Evolutionary conservation across 371 early-diverging fungal genomes (phyloP), one percentile per base, ranked within the genome.

Genomic region (Funneliformis caledonium): DNA sequence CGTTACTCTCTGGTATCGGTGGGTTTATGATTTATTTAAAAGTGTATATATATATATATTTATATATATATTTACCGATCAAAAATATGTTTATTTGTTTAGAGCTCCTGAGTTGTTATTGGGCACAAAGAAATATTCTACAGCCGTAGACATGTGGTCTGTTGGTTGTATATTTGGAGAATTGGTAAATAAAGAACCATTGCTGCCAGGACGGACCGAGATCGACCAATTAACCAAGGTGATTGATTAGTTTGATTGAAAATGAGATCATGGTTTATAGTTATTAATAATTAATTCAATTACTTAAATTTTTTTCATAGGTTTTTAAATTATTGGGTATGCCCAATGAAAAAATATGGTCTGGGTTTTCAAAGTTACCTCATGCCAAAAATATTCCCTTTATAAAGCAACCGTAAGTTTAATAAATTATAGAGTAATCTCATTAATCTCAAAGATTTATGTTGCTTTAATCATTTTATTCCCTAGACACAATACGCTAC

Each of bases 101-200:
- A 94, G 99, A 85, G 94, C 99, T 0, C 99, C 99, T 2, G 99
- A 99, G 82, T 85, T 99, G 7, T 84, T 99, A 22, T 84, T 98
- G 14, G 99, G 99, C 11, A 89, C 89, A 2, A 95, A 93, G 74
- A 90, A 94, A 78, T 99, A 99, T 86, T 90, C 96, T 3, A 95
- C 95, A 0, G 95, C 97, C 0, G 89, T 99, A 31, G 99, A 99
- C 83, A 96, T 99, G 87, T 99, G 99, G 99, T 95, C 96, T 7
- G 91, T 97, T 45, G 98, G 98, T 1, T 96, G 98, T 81, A 96
- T 98, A 64, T 94, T 98, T 86, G 96, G 93, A 43, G 98, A 98
- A 82, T 86, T 98, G 64, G 83, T 97, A 45, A 88, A 89, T 72
- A 91, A 92, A 56, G 88, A 91, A 73, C 94, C 96, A 12, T 80